Evolutionary conservation across 176 grass and related monocot genomes (phyloP), one percentile per base, ranked within the genome.

Genomic region (Miscanthus lutarioriparius): DNA sequence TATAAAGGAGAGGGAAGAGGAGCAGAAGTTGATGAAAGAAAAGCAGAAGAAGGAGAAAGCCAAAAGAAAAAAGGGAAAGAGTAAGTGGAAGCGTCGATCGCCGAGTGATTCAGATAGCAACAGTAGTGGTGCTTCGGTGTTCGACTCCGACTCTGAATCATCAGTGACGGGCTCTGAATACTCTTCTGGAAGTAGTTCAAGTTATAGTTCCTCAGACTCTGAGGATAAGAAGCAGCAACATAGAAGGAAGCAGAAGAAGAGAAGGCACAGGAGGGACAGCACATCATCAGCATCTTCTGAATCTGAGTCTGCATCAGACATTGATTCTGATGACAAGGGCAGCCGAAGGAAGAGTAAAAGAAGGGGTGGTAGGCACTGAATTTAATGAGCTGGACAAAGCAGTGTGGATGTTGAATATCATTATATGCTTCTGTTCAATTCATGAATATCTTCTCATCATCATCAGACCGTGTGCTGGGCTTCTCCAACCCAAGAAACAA

Each of bases 131-230:
- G 91, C 81, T 39, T 94, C 93, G 1, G 91, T 92, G 59, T 96
- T 96, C 23, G 90, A 96, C 70, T 86, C 86, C 9, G 81, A 92
- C 32, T 89, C 77, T 68, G 86, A 91, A 72, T 92, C 83, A 56
- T 85, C 90, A 15, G 81, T 80, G 36, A 90, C 64, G 0, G 82
- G 75, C 44, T 88, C 89, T 48, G 86, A 90, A 43, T 81, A 94
- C 76, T 90, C 89, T 25, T 93, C 91, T 33, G 89, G 85, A 83
- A 93, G 81, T 33, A 98, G 91, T 81, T 95, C 77, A 17, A 92
- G 87, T 65, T 87, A 90, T 80, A 90, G 91, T 73, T 92, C 89
- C 30, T 94, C 84, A 33, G 86, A 93, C 85, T 91, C 85, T 0
- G 89, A 93, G 73, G 93, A 91, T 70, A 83, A 82, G 79, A 88